Evolutionary conservation across 352 stramenopile genomes (phyloP), one percentile per base, ranked within the genome.

Genomic region (Ophiocytium majus): DNA sequence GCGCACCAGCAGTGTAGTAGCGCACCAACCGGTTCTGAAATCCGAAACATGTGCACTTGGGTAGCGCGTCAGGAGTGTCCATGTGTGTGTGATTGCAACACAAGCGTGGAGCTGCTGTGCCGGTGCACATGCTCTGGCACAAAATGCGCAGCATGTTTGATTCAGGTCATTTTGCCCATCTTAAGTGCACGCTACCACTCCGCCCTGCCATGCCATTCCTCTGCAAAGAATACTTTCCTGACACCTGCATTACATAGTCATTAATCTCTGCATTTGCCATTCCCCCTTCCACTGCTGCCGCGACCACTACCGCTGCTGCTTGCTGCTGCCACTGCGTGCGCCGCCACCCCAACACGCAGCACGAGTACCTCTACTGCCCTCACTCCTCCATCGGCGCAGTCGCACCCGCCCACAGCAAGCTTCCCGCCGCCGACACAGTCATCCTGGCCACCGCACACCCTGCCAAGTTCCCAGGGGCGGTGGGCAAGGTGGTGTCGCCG

Each of bases 391-490:
- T 99, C 80, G 97, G 96, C 74, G 94, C 97, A 0, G 93, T 91
- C 64, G 96, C 95, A 17, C 94, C 96, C 37, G 92, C 97, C 81
- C 89, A 95, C 28, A 34, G 66, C 75, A 71, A 49, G 32, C 63
- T 90, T 92, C 82, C 66, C 94, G 92, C 82, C 94, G 23, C 88
- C 93, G 79, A 89, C 89, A 19, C 92, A 91, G 94, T 99, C 9
- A 95, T 97, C 49, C 92, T 99, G 10, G 97, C 96, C 1, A 99
- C 96, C 43, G 97, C 97, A 0, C 96, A 99, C 90, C 97, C 98
- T 85, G 97, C 94, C 86, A 99, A 99, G 91, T 99, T 99, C 88
- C 90, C 97, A 79, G 95, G 94, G 0, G 95, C 98, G 35, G 85
- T 88, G 19, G 43, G 33, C 63, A 84, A 81, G 75, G 82, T 71